Percentiles rank a stretch among this genome's conserved stretches.
Evolutionary conservation across 345 rosid species (phyloP).

Genomic region (Passiflora organensis): DNA sequence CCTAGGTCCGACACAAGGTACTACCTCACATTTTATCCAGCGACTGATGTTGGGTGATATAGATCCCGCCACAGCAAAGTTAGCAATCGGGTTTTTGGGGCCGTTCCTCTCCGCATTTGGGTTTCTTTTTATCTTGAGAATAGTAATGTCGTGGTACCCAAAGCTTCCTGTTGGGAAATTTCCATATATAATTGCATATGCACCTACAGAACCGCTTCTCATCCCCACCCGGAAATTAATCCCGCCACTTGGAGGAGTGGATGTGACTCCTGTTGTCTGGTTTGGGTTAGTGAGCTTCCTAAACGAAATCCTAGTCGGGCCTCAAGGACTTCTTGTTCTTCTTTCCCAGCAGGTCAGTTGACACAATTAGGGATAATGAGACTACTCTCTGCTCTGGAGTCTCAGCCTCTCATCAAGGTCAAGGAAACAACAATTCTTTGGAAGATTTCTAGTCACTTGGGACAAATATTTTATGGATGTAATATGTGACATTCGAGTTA

Average conservation of each 20-base stretch:
- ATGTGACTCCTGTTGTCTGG: constrained; percentile 90
- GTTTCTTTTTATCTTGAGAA: constrained; percentile 66
- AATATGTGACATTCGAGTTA: too few relatives aligned
- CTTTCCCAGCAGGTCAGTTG: constrained; percentile 62
- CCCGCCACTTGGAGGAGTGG: constrained; percentile 88
- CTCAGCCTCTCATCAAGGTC: too few relatives aligned
- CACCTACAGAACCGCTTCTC: constrained; percentile 87
- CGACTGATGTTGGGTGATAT: constrained; percentile 46
- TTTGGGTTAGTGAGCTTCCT: constrained; percentile 74
- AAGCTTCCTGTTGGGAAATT: constrained; percentile 78
- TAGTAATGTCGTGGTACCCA: constrained; percentile 96
- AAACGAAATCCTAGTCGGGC: constrained; percentile 85
- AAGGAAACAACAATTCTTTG: too few relatives aligned
- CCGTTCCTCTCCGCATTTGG: constrained; percentile 68
- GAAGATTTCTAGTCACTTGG: too few relatives aligned
- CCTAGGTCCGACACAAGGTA: constrained; percentile 3
- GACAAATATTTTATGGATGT: too few relatives aligned
- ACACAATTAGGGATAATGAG: too few relatives aligned
- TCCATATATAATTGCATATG: constrained; percentile 80
- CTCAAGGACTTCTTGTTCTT: constrained; percentile 89
- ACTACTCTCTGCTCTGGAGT: too few relatives aligned
- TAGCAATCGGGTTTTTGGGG: constrained; percentile 60
- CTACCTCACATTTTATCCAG: constrained; percentile 18
- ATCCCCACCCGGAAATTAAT: constrained; percentile 65
- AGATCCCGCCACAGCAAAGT: constrained; percentile 72